Conservation (phyloP, 805 yeast species). For the Ogataea corticis region DNA sequence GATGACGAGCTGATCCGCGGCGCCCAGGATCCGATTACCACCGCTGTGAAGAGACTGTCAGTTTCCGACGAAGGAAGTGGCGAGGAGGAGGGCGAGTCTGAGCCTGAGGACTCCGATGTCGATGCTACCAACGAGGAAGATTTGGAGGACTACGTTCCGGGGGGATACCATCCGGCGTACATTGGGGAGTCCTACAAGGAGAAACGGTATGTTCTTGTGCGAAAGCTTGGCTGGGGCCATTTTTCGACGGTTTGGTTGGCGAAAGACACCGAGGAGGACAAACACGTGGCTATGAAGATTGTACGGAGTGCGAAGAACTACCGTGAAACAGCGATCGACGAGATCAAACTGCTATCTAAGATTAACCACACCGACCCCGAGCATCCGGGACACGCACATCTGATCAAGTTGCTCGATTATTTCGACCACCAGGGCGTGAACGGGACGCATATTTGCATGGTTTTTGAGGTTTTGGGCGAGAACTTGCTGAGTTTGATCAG, state of each 20-base stretch:
- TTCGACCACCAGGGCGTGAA: constrained; percentile 87
- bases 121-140: constrained; percentile 74
- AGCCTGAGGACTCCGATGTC: constrained; percentile 20
- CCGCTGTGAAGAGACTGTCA: constrained; percentile 13
- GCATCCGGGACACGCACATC: constrained; percentile 81
- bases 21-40: constrained; percentile 3
- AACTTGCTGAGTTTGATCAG: constrained; percentile 82
- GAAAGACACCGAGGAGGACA: constrained; percentile 50
- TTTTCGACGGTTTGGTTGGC: constrained; percentile 96
- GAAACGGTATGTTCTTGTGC: constrained; percentile 67
- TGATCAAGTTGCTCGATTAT: constrained; percentile 78
- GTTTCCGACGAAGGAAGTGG: constrained; percentile 10
- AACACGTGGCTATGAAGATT: constrained; percentile 91
- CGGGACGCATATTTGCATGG: constrained; percentile 95
- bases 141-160: constrained; percentile 78
- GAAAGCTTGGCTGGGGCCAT: constrained; percentile 99
- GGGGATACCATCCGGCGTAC: constrained; percentile 94
- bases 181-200: constrained; percentile 84
- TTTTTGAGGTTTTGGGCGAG: constrained; percentile 95
- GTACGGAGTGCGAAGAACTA: constrained; percentile 90
- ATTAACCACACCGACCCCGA: constrained; percentile 60
- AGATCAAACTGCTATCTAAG: constrained; percentile 73
- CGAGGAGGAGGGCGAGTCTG: constrained; percentile 7
- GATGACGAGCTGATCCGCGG: constrained; percentile 24
- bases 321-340: constrained; percentile 93